Evolutionary conservation across 2,329 filamentous ascomycete species (phyloP), one percentile per base, ranked within the genome.

Genomic region (Acephala macrosclerotiorum): DNA sequence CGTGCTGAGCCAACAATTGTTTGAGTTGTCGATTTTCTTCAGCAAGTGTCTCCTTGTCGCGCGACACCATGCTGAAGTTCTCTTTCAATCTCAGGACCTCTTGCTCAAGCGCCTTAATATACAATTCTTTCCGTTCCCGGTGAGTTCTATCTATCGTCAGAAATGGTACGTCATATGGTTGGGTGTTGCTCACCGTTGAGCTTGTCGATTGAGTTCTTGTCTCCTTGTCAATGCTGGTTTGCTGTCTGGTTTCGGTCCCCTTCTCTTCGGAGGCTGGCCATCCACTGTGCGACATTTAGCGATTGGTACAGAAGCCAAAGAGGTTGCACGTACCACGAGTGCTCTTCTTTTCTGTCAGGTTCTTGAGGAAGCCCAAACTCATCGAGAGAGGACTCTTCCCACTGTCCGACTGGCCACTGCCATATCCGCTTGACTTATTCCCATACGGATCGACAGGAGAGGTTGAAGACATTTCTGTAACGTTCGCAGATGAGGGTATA

Each of bases 221-320:
- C 95, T 88, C 68, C 95, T 87, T 22, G 95, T 98, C 74, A 97
- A 81, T 53, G 96, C 95, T 20, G 96, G 96, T 77, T 97, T 97
- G 82, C 92, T 96, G 78, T 98, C 96, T 22, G 96, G 96, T 78
- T 98, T 98, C 0, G 96, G 96, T 1, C 96, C 96, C 78, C 96
- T 89, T 71, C 93, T 89, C 81, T 98, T 99, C 2, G 93, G 89
- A 9, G 91, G 85, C 75, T 96, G 91, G 55, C 93, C 94, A 82
- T 97, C 94, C 91, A 65, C 65, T 69, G 45, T 62, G 26, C 25
- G 20, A 45, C 36, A 58, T 49, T 70, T 62, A 72, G 66, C 45
- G 35, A 45, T 2, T 22, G 49, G 64, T 29, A 16, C 18, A 14
- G 7, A 22, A 25, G 4, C 14, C 25, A 33, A 11, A 29, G 26